phyloP scores from a whole-genome alignment of 2,329 filamentous ascomycete species.

The Penicillium sp. region DNA sequence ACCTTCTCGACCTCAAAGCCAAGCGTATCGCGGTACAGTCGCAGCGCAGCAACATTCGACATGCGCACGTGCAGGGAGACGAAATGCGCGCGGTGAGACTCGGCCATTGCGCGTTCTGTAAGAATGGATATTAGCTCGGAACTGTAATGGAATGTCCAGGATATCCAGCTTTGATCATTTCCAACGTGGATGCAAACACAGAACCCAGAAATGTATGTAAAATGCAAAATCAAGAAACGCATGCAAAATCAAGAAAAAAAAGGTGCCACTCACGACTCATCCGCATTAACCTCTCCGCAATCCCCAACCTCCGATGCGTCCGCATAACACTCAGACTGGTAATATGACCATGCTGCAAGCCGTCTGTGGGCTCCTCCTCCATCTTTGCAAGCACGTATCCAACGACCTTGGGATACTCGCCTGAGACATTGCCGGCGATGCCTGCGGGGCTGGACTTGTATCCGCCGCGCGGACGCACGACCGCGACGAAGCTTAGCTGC shows the following conservation, averaged over 20 bases:
- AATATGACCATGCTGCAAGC: conserved; percentile 88
- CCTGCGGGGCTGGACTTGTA: conserved; percentile 60
- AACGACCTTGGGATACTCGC: conserved; percentile 84
- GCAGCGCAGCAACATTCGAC: conserved; percentile 82
- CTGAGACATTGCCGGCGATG: conserved; percentile 16
- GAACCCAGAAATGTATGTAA: conserved; percentile 1
- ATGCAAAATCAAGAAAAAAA: no score
- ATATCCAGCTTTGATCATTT: neutral
- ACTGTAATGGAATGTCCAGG: neutral
- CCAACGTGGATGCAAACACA: neutral
- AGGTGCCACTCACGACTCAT: conserved; percentile 65
- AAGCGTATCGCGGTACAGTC: conserved; percentile 84
- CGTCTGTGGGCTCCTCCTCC: conserved; percentile 92
- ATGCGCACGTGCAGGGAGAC: conserved; percentile 93
- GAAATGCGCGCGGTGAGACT: conserved; percentile 82
- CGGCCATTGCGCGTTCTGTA: conserved; percentile 86
- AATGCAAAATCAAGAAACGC: neutral
- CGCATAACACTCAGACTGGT: conserved; percentile 92
- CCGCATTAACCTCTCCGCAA: conserved; percentile 95
- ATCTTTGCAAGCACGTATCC: conserved; percentile 99
- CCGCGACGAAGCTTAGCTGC: conserved; percentile 89
- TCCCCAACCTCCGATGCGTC: conserved; percentile 79
- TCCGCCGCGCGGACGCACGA: conserved; percentile 72
- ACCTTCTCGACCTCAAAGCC: conserved; percentile 75
- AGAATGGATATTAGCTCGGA: neutral